phyloP scores from a whole-genome alignment of 2,329 filamentous ascomycete species.

The Intubia oerlemansii region DNA sequence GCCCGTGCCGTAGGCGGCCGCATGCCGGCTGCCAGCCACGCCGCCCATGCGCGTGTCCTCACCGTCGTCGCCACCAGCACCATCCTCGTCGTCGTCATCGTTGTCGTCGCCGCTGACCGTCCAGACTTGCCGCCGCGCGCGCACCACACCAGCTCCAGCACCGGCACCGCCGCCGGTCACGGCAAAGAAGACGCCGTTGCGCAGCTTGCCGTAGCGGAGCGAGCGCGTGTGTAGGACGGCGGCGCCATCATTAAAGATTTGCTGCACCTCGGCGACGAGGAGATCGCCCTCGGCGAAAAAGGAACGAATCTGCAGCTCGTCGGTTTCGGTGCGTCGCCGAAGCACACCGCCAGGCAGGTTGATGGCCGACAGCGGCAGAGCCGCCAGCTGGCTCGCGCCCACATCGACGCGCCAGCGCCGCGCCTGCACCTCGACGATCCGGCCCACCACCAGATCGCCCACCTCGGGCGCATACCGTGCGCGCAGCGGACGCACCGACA shows the following conservation, averaged over 20 bases:
- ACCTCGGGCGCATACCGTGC: constrained; percentile 92
- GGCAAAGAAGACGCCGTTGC: constrained; percentile 77
- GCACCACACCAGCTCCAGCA: constrained; percentile 67
- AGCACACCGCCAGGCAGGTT: constrained; percentile 89
- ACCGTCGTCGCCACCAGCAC: constrained; percentile 71
- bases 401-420: constrained; percentile 92
- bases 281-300: constrained; percentile 94
- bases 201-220: constrained; percentile 83
- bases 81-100: constrained; percentile 41
- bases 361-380: constrained; percentile 70
- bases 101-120: constrained; percentile 36
- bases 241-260: constrained; percentile 64
- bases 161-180: constrained; percentile 67
- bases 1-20: constrained; percentile 11
- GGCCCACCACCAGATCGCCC: constrained; percentile 81
- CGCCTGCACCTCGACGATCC: constrained; percentile 87
- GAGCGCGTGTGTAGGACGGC: constrained; percentile 78
- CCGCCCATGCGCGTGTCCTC: constrained; percentile 40
- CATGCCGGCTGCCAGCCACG: neutral
- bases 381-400: constrained; percentile 65
- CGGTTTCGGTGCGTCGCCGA: constrained; percentile 77
- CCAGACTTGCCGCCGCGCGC: constrained; percentile 72
- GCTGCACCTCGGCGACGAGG: constrained; percentile 86
- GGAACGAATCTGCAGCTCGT: constrained; percentile 91
- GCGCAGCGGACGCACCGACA: constrained; percentile 75